phyloP scores from a whole-genome alignment of 495 filamentous ascomycete genomes.

The Hypoxylon cercidicola region DNA sequence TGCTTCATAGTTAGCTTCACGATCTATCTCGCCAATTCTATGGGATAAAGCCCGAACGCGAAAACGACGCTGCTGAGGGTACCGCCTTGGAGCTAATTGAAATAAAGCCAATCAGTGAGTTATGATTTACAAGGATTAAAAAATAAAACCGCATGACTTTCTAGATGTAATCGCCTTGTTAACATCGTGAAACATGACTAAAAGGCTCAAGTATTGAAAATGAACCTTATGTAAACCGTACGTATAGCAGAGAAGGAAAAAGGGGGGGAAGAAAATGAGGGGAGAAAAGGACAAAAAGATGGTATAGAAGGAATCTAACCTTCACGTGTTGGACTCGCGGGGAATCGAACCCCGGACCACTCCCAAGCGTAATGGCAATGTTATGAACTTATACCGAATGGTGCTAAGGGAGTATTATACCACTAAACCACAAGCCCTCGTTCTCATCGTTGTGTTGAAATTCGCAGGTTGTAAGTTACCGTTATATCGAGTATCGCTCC shows the following conservation, averaged over 20 bases:
- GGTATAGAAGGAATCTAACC: slow-evolving; percentile 42
- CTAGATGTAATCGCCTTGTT: too few relatives aligned
- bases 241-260: slow-evolving; percentile 4
- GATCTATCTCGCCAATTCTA: not conserved
- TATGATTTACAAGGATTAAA: too few relatives aligned
- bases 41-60: not conserved
- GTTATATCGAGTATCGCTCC: not conserved
- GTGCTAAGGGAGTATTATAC: slow-evolving; percentile 45
- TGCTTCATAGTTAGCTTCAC: not conserved
- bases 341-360: slow-evolving; percentile 67
- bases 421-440: slow-evolving; percentile 42
- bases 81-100: too few relatives aligned
- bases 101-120: too few relatives aligned
- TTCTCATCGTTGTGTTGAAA: slow-evolving; percentile 27
- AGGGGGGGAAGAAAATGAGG: too few relatives aligned
- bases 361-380: slow-evolving; percentile 51
- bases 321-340: slow-evolving; percentile 50
- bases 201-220: too few relatives aligned
- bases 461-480: not conserved
- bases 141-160: too few relatives aligned
- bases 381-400: not conserved
- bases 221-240: not conserved
- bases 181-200: too few relatives aligned
- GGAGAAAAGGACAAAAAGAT: slow-evolving; percentile 22
- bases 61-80: not conserved